Percentiles rank a stretch among this genome's conserved stretches.
These are phyloP conservation scores for Penicillium manginii DNA, from an alignment of 495 filamentous ascomycete species.

Conservation along the genomic window DNA sequence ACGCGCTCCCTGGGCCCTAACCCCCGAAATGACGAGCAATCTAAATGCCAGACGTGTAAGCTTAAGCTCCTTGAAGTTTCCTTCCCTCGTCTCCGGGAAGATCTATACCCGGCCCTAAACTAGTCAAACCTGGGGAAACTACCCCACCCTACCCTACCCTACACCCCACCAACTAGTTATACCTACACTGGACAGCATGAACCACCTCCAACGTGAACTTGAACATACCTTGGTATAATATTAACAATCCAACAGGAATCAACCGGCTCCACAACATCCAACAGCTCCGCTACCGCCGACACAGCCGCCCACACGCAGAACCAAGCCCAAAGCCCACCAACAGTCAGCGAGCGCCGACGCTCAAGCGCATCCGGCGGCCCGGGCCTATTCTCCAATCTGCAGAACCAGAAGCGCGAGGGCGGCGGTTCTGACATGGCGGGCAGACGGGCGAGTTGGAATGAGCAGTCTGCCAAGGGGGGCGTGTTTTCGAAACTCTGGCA, in stretches of 20 bases:
- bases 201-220: background rate
- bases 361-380: constrained; percentile 38
- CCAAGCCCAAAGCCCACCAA: constrained; percentile 13
- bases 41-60: constrained; percentile 24
- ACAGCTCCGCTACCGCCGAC: constrained; percentile 2
- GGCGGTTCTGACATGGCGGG: constrained; percentile 39
- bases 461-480: constrained; percentile 48
- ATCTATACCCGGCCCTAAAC: too few species aligned
- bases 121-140: too few species aligned
- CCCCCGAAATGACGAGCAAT: constrained; percentile 19
- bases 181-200: too few species aligned
- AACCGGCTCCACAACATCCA: constrained; percentile 28
- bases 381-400: constrained; percentile 51
- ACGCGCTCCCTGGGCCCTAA: constrained; percentile 34
- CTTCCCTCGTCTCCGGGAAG: too few species aligned
- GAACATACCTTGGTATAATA: background rate
- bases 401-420: constrained; percentile 55
- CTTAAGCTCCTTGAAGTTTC: background rate
- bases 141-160: too few species aligned
- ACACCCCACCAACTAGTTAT: too few species aligned
- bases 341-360: constrained; percentile 35
- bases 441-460: constrained; percentile 52
- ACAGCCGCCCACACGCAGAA: constrained; percentile 9
- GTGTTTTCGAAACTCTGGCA: constrained; percentile 59
- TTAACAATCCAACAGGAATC: constrained; percentile 25